Evolutionary conservation across 2,329 filamentous ascomycete species (phyloP).

Genomic region (Diaporthe citri): DNA sequence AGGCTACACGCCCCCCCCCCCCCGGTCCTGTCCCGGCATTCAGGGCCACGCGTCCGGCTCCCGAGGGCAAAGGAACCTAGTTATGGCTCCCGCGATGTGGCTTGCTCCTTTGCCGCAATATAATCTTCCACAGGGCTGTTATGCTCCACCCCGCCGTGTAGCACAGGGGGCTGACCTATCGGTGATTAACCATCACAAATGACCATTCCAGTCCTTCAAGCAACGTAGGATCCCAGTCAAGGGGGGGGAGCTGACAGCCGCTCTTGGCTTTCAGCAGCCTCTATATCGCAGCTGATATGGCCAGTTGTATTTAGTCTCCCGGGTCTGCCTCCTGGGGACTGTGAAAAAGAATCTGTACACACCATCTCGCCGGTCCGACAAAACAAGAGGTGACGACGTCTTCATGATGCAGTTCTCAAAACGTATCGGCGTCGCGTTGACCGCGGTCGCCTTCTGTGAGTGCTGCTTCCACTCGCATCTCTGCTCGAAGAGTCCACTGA

Average conservation of each 20-base stretch:
- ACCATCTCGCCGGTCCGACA: constrained; percentile 1
- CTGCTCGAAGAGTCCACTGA: background rate
- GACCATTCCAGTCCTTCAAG: background rate
- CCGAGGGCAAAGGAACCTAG: constrained; percentile 11
- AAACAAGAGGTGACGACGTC: constrained; percentile 4
- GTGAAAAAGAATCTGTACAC: background rate
- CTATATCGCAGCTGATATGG: background rate
- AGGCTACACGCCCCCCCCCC: background rate
- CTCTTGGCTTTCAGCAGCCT: background rate
- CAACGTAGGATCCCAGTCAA: background rate
- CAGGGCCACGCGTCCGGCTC: constrained; percentile 15
- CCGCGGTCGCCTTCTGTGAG: constrained; percentile 34
- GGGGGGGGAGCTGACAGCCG: constrained; percentile 2
- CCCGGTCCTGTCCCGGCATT: background rate
- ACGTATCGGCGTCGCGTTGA: constrained; percentile 32
- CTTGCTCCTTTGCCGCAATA: constrained; percentile 16
- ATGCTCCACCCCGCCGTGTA: constrained; percentile 8
- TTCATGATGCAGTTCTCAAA: constrained; percentile 25
- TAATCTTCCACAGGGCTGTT: constrained; percentile 10
- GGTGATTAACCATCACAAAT: constrained; percentile 31
- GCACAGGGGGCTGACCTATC: constrained; percentile 23
- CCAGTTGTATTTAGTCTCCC: constrained; percentile 6
- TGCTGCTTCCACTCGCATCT: too few species aligned
- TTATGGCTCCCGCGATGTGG: constrained; percentile 22
- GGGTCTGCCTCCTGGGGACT: background rate